Percentiles rank a stretch among this genome's conserved stretches.
phyloP scores from a whole-genome alignment of 2,329 filamentous ascomycete species.

The Macroventuria anomochaeta region DNA sequence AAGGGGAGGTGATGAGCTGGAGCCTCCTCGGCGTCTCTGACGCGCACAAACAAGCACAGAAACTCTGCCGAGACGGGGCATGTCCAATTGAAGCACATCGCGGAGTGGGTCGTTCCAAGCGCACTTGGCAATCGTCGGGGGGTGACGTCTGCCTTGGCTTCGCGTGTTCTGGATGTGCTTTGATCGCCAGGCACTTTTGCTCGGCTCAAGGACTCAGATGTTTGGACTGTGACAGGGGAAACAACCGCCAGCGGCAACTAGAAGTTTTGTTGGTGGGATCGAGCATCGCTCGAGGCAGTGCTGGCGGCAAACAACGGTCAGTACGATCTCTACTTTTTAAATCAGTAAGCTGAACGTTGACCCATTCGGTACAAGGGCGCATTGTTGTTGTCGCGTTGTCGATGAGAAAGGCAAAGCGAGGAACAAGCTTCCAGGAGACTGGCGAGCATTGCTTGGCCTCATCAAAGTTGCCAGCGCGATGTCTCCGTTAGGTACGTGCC shows the following conservation, averaged over 20 bases:
- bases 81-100: constrained; percentile 7
- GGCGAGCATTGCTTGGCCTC: constrained; percentile 25
- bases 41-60: constrained; percentile 5
- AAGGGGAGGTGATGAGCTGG: constrained; percentile 3
- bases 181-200: constrained; percentile 12
- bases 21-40: constrained; percentile 2
- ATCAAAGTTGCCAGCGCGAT: constrained; percentile 22
- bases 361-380: constrained; percentile 10
- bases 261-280: neutral
- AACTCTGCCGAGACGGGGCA: constrained; percentile 10
- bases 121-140: constrained; percentile 9
- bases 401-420: constrained; percentile 4
- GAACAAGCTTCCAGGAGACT: constrained; percentile 9
- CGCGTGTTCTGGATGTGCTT: constrained; percentile 1
- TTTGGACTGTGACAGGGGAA: neutral
- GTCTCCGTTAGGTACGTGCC: constrained; percentile 12
- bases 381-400: constrained; percentile 14
- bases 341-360: constrained; percentile 5
- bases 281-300: constrained; percentile 20
- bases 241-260: constrained; percentile 10
- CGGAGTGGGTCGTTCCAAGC: constrained; percentile 9
- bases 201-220: constrained; percentile 5
- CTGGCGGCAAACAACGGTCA: constrained; percentile 11
- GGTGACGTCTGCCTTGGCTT: constrained; percentile 10
- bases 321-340: neutral